phyloP scores from a whole-genome alignment of 2,329 filamentous ascomycete species.

The Pyrenochaeta sp. region DNA sequence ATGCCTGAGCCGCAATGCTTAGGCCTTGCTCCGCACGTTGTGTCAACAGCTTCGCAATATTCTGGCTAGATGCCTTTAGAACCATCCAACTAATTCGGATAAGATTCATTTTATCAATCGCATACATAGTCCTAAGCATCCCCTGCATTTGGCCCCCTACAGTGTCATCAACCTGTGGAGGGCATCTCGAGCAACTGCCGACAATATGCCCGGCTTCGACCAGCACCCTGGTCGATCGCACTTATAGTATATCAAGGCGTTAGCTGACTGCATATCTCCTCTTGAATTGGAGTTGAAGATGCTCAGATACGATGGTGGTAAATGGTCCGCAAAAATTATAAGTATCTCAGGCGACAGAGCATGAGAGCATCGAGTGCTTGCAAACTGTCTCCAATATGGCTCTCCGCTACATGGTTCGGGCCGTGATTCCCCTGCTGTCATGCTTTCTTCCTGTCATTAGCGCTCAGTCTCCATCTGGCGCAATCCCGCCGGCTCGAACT shows the following conservation, averaged over 20 bases:
- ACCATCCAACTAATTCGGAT: too few species aligned
- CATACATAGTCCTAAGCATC: too few species aligned
- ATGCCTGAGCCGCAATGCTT: too few species aligned
- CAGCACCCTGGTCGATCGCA: not conserved
- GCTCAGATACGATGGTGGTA: not conserved
- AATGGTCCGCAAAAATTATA: not conserved
- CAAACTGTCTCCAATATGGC: not conserved
- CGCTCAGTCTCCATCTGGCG: not conserved
- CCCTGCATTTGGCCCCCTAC: too few species aligned
- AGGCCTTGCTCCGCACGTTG: too few species aligned
- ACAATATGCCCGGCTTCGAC: not conserved
- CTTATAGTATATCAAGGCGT: not conserved
- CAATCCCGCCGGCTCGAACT: constrained; percentile 15
- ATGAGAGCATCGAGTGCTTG: not conserved
- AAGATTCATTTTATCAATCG: too few species aligned
- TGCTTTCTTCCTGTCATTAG: not conserved
- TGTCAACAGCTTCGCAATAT: too few species aligned
- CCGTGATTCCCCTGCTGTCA: not conserved
- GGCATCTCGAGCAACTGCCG: not conserved
- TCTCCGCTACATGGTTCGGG: not conserved
- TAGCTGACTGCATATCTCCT: not conserved
- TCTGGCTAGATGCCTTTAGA: too few species aligned
- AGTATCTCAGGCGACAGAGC: not conserved
- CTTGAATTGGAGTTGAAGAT: not conserved
- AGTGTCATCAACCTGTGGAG: not conserved